phyloP scores from a whole-genome alignment of 2,329 filamentous ascomycete species.

The Stachybotrys echinatus region DNA sequence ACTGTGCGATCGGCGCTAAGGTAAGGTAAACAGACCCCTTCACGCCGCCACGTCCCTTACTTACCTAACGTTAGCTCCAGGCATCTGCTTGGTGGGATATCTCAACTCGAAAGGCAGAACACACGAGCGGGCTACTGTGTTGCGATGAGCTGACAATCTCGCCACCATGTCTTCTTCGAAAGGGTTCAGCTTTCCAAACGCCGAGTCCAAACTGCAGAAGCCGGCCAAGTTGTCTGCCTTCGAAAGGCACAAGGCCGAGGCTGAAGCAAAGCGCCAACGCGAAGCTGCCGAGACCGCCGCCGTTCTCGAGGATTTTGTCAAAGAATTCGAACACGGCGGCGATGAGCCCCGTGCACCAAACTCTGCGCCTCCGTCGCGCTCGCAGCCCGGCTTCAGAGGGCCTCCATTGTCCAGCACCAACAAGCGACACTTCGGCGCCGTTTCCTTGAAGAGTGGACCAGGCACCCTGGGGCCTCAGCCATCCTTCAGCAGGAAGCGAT shows the following conservation, averaged over 20 bases:
- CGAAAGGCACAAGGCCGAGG: conserved; percentile 82
- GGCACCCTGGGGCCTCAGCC: conserved; percentile 55
- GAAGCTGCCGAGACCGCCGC: conserved; percentile 85
- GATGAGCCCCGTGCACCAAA: conserved; percentile 24
- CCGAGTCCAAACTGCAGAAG: conserved; percentile 72
- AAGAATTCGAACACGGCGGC: conserved; percentile 64
- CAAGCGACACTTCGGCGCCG: conserved; percentile 63
- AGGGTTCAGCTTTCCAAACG: conserved; percentile 60
- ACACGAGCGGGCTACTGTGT: no score
- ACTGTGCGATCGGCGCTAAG: no score
- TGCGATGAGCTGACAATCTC: neutral
- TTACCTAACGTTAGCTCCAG: no score
- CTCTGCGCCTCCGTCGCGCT: conserved; percentile 9
- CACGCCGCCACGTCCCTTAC: no score
- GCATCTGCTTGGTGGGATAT: no score
- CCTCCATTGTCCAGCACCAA: conserved; percentile 20
- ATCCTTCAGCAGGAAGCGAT: conserved; percentile 49
- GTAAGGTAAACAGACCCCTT: no score
- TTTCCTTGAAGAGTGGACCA: conserved; percentile 52
- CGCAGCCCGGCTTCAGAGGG: conserved; percentile 20
- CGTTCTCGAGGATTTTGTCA: conserved; percentile 82
- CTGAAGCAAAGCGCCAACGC: conserved; percentile 78
- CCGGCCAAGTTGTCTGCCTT: conserved; percentile 81
- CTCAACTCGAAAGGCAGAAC: no score
- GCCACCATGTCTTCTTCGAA: conserved; percentile 42